phyloP scores from a whole-genome alignment of 139 green algal species.

The Chlamydomonas applanata region DNA sequence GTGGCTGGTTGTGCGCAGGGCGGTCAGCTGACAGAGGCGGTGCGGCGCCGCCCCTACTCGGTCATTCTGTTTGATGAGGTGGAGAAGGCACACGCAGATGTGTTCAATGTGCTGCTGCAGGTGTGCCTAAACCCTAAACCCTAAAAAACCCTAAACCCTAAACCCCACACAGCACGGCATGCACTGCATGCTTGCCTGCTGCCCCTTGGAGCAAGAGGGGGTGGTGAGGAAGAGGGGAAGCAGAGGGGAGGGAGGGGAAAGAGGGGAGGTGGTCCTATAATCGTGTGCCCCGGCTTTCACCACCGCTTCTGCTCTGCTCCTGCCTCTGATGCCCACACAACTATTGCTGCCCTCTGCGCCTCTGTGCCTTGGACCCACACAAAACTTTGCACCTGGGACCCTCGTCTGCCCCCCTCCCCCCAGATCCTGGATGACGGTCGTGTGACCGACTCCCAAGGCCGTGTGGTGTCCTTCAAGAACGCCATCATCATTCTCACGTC shows the following conservation, averaged over 20 bases:
- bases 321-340: no score
- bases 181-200: neutral
- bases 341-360: no score
- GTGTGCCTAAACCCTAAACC: no score
- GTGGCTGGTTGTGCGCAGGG: constrained; percentile 52
- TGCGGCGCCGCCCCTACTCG: constrained; percentile 65
- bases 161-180: neutral
- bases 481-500: constrained; percentile 93
- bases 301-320: no score
- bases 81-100: constrained; percentile 98
- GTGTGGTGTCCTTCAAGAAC: constrained; percentile 94
- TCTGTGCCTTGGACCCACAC: neutral
- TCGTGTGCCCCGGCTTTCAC: neutral
- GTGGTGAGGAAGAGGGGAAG: neutral
- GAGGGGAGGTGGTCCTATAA: no score
- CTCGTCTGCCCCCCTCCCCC: constrained; percentile 6
- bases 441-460: constrained; percentile 91
- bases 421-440: constrained; percentile 95
- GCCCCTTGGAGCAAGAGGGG: neutral
- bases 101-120: constrained; percentile 97
- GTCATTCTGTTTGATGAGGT: constrained; percentile 97
- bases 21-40: constrained; percentile 94
- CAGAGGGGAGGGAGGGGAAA: no score
- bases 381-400: constrained; percentile 1
- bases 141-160: no score